Base-by-base conservation (phyloP, 2,329 filamentous ascomycete genomes). In the Fusarium sp. region DNA sequence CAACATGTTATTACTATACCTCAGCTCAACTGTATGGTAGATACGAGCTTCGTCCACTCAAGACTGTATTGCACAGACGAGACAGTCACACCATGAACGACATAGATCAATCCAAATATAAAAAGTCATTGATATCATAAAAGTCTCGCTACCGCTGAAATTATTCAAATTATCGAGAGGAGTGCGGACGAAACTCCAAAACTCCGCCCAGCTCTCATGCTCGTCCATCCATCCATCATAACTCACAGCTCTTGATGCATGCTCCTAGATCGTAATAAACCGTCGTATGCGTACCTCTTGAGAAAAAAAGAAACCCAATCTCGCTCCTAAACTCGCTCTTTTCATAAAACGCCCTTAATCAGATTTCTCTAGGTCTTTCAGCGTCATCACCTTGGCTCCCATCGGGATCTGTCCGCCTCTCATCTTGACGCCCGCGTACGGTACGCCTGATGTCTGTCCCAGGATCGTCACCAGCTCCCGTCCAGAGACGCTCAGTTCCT, bases 331-430 rank as follows among this genome's bases (percentile, higher is more conserved):
- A 54, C 57, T 25, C 59, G 50, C 54, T 50, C 43, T 58, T 69
- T 40, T 22, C 50, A 45, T 17, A 22, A 50, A 47, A 64, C 20
- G 27, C 27, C 57, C 52, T 69, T 73, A 80, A 65, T 80, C 79
- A 43, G 78, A 79, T 14, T 72, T 76, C 71, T 80, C 79, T 33
- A 81, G 71, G 56, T 81, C 79, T 64, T 79, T 75, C 30, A 81
- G 72, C n/a, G 79, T 81, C 79, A 80, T 81, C 64, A 81, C 77
- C 68, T 81, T 75, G 11, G 79, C 78, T 15, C 79, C 79, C 78
- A 81, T 80, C n/a, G 78, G 78, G 15, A 76, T 63, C 63, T 75
- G 71, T 7, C 71, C 75, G 27, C 77, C 77, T 50, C 73, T 71
- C 56, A 72, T 73, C 63, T 70, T 74, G 27, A 73, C 71, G 32